These are phyloP conservation scores for Microdochium trichocladiopsis DNA, from an alignment of 2,329 filamentous ascomycete genomes.

Conservation along the genomic window DNA sequence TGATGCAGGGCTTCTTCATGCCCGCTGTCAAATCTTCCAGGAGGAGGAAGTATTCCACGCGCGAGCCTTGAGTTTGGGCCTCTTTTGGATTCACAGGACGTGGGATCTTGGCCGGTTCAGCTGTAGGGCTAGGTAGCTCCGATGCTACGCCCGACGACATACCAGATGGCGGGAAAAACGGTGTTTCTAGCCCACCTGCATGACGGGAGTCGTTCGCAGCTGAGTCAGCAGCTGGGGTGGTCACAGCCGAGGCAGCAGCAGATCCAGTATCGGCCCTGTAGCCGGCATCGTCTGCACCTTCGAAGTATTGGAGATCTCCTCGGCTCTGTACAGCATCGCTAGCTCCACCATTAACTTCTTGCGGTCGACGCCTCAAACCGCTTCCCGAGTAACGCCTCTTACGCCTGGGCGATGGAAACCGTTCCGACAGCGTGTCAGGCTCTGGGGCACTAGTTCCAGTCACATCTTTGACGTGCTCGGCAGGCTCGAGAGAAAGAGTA, in stretches of 20 bases:
- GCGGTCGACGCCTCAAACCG: conserved; percentile 67
- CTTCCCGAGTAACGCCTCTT: conserved; percentile 82
- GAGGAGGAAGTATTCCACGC: conserved; percentile 87
- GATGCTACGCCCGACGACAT: conserved; percentile 22
- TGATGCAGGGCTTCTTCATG: conserved; percentile 93
- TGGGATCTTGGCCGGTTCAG: conserved; percentile 36
- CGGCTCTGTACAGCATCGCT: conserved; percentile 35
- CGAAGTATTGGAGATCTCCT: conserved; percentile 82
- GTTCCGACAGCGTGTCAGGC: conserved; percentile 43
- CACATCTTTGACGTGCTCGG: conserved; percentile 41
- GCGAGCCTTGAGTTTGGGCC: conserved; percentile 57
- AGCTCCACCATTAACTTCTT: conserved; percentile 52
- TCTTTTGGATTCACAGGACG: conserved; percentile 71
- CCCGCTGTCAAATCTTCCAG: conserved; percentile 92
- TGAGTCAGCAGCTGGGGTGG: conserved; percentile 28
- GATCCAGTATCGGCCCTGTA: conserved; percentile 56
- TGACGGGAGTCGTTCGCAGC: background rate
- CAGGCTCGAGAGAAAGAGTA: conserved; percentile 24
- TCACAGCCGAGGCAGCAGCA: conserved; percentile 14
- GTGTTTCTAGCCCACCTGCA: background rate
- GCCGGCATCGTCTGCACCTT: conserved; percentile 78
- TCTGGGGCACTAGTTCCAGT: conserved; percentile 61
- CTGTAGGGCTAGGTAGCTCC: conserved; percentile 27
- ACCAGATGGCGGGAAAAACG: conserved; percentile 22
- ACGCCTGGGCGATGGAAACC: conserved; percentile 34